A percentile compares a stretch with the other conserved stretches of the same genome.
These are phyloP conservation scores for Cyclotella baltica DNA, from an alignment of 108 stramenopile genomes.

Conservation along the genomic window DNA sequence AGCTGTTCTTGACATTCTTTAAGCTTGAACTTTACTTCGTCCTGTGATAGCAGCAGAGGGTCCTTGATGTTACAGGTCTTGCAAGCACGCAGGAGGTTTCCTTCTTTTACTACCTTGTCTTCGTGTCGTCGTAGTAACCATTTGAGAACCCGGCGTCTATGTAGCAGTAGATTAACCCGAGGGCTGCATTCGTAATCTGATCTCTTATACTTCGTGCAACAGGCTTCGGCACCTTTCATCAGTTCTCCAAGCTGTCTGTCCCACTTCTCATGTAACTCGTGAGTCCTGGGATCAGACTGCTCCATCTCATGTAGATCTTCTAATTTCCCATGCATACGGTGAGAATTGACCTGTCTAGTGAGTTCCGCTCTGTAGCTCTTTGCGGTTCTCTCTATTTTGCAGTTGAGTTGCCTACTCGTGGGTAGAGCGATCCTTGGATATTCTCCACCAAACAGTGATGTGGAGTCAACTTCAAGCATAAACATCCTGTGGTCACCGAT, in stretches of 20 bases:
- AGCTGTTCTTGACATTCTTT: background rate
- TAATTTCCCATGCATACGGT: conserved; percentile 3
- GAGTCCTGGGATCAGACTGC: background rate
- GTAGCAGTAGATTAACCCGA: background rate
- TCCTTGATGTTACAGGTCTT: background rate
- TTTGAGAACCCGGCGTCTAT: background rate
- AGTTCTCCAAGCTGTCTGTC: conserved; percentile 14
- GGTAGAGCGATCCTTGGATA: conserved; percentile 8
- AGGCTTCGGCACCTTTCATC: background rate
- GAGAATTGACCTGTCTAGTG: background rate
- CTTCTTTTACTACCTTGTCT: conserved; percentile 8
- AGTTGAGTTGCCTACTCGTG: conserved; percentile 2
- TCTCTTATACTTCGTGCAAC: conserved; percentile 4
- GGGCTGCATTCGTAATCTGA: background rate
- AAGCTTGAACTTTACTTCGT: background rate
- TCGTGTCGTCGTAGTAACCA: conserved; percentile 7
- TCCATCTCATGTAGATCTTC: background rate
- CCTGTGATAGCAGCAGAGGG: background rate
- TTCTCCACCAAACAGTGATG: conserved; percentile 12
- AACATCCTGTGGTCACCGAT: conserved; percentile 33
- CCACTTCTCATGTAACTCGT: background rate
- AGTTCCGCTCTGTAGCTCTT: background rate
- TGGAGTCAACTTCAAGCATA: conserved; percentile 5
- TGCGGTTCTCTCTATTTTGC: background rate
- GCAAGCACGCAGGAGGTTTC: conserved; percentile 8